phyloP scores from a whole-genome alignment of 306 rosid genomes.

The Rosa chinensis region DNA sequence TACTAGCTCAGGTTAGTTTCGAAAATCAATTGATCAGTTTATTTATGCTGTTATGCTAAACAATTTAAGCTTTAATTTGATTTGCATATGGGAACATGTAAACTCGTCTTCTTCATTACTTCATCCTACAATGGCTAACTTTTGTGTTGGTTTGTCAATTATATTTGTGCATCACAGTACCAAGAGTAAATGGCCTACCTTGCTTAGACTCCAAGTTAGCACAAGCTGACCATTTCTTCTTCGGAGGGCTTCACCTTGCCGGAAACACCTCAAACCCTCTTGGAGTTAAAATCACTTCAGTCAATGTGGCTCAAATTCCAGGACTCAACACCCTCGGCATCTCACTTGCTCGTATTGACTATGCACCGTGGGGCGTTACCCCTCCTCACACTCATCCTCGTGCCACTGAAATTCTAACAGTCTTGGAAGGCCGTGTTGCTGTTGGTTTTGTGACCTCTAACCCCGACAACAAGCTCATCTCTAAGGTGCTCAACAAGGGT shows the following conservation, averaged over 20 bases:
- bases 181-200: constrained; percentile 18
- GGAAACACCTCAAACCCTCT: constrained; percentile 29
- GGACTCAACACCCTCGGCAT: constrained; percentile 30
- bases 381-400: constrained; percentile 27
- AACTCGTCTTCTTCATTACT: not conserved
- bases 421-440: constrained; percentile 10
- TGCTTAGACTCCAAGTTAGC: constrained; percentile 19
- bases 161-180: not conserved
- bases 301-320: constrained; percentile 24
- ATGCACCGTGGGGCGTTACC: constrained; percentile 14
- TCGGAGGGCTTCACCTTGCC: constrained; percentile 15
- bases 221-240: constrained; percentile 21
- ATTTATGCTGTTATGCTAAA: not conserved
- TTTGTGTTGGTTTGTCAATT: not conserved
- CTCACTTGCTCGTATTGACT: constrained; percentile 24
- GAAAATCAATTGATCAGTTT: not conserved
- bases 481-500: constrained; percentile 13
- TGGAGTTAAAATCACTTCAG: constrained; percentile 17
- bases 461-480: constrained; percentile 15
- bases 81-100: not conserved
- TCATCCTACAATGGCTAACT: not conserved
- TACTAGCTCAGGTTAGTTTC: constrained; percentile 15
- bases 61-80: not conserved
- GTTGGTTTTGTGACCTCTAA: constrained; percentile 21
- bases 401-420: constrained; percentile 22